These are phyloP conservation scores for Dactylorhiza incarnata DNA, from an alignment of 106 monocot genomes.

Conservation along the genomic window DNA sequence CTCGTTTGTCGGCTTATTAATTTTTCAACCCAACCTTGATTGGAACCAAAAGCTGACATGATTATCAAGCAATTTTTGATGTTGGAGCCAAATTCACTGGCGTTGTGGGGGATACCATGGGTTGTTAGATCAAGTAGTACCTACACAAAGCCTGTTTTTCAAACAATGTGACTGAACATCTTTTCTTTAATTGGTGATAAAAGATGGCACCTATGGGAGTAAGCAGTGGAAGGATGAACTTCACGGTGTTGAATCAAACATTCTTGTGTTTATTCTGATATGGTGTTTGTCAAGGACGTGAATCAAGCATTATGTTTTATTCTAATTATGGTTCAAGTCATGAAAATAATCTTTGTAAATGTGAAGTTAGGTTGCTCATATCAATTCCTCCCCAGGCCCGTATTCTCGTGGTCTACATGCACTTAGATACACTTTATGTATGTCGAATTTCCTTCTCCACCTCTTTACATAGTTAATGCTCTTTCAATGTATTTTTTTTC, in stretches of 20 bases:
- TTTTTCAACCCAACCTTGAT: no score
- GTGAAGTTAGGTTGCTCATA: not conserved
- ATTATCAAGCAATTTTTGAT: no score
- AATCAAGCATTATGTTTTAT: not conserved
- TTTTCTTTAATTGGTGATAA: not conserved
- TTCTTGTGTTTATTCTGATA: not conserved
- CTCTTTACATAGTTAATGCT: not conserved
- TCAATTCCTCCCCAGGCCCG: not conserved
- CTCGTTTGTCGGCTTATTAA: no score
- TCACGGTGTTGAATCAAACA: not conserved
- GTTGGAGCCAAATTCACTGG: no score
- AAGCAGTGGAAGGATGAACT: not conserved
- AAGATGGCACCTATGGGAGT: not conserved
- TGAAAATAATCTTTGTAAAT: not conserved
- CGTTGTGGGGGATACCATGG: no score
- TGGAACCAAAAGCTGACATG: no score
- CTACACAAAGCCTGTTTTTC: no score
- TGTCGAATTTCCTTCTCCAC: not conserved
- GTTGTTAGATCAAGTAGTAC: no score
- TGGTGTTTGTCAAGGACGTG: not conserved
- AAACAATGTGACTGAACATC: no score
- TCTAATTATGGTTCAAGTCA: not conserved
- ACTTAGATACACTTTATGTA: not conserved
- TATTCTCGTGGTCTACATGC: no score
- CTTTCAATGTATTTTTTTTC: constrained; percentile 5